phyloP scores from a whole-genome alignment of 768 basidiomycete genomes.

The Collybia nuda region DNA sequence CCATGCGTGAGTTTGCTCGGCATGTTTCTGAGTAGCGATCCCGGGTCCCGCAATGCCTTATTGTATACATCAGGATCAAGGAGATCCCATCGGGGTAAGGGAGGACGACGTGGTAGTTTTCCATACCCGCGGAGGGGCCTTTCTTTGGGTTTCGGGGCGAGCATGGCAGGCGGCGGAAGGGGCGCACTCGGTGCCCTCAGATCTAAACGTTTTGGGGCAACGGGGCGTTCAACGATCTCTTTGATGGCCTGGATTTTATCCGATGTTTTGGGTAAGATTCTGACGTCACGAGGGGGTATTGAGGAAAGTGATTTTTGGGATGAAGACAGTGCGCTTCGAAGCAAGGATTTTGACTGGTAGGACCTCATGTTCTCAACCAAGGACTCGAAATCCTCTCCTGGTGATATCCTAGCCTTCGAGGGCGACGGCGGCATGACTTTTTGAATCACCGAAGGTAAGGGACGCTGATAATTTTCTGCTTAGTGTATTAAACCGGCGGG shows the following conservation, averaged over 20 bases:
- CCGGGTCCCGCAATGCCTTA: background rate
- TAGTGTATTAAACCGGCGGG: background rate
- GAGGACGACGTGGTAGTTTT: constrained; percentile 21
- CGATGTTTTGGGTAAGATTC: no score
- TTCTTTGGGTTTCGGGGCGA: constrained; percentile 13
- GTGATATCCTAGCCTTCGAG: constrained; percentile 12
- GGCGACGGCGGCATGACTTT: constrained; percentile 22
- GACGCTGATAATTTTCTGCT: constrained; percentile 5
- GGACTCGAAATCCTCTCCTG: constrained; percentile 18
- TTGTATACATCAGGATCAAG: constrained; percentile 7
- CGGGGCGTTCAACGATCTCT: background rate
- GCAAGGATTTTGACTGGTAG: no score
- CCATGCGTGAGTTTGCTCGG: background rate
- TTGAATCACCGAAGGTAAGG: constrained; percentile 19
- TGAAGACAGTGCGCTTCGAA: no score
- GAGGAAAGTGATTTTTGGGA: no score
- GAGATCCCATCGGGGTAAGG: constrained; percentile 24
- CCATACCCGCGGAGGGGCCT: constrained; percentile 20
- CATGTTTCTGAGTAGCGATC: constrained; percentile 1
- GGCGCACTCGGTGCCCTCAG: background rate
- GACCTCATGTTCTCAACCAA: constrained; percentile 10
- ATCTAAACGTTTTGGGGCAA: background rate
- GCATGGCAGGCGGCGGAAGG: constrained; percentile 13
- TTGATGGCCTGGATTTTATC: no score
- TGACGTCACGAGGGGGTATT: background rate